Base-by-base conservation (phyloP, 2,329 filamentous ascomycete genomes). In the Trichophyton verrucosum region DNA sequence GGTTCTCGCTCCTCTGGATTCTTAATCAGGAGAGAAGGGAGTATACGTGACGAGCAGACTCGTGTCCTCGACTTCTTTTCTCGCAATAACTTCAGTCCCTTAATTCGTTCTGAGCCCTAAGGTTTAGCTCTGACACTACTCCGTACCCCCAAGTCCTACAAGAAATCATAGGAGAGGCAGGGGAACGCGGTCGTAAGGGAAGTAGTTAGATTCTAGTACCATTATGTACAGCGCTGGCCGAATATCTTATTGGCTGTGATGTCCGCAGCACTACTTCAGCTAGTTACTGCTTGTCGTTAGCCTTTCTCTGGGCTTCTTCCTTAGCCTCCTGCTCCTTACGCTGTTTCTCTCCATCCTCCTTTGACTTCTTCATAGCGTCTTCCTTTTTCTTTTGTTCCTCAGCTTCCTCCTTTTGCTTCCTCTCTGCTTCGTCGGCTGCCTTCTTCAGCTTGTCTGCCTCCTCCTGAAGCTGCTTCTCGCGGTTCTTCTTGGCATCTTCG, bases 381-480 rank as follows among this genome's bases (percentile, higher is more conserved):
- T 49, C 57, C 17, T 46, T 38, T 17, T 30, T 30, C 38, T 58
- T 57, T 2, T 20, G 15, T 6, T 57, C 27, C 6, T 42, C 30
- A 0, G 13, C 36, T 27, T 33, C 15, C 33, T 57, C 58, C 30
- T 60, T 47, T 20, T 53, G 17, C 33, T 61, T 61, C 42, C 49
- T 36, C 27, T 56, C 24, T 20, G 47, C 51, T 57, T 59, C 46
- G 15, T 61, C 46, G 5, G 58, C 60, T 13, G 24, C 42, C 42
- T 61, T 61, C 20, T 58, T 59, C 46, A 58, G 46, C 42, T 11
- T 27, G n/a, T 36, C 56, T 11, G 42, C 49, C 42, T 61, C 60
- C 46, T 58, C 55, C 36, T 61, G 33, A 13, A 22, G 3, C 17
- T 55, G 58, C 30, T 61, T 60, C 30, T 56, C 46, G 5, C 60